phyloP scores from a whole-genome alignment of 208 protist genomes.

The Angomonas ambiguus region DNA sequence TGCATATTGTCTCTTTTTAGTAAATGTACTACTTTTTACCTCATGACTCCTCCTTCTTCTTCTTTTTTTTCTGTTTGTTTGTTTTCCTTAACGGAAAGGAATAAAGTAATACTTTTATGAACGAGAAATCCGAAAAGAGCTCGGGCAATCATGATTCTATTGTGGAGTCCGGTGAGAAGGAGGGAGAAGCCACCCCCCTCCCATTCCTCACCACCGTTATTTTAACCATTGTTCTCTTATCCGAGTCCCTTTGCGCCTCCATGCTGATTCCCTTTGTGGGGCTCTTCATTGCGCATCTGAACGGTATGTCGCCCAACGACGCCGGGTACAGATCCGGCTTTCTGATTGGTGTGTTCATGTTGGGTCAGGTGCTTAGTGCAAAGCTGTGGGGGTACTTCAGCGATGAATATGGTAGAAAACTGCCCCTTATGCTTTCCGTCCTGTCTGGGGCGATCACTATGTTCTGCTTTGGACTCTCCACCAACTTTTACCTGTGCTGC shows the following conservation, averaged over 20 bases:
- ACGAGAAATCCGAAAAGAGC: no score
- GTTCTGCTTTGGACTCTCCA: slow-evolving; percentile 66
- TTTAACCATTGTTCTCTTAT: slow-evolving; percentile 61
- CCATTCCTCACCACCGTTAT: slow-evolving; percentile 50
- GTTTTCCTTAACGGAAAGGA: no score
- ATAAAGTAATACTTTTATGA: no score
- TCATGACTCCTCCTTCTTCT: no score
- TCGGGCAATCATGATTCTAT: no score
- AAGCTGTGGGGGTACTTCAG: slow-evolving; percentile 70
- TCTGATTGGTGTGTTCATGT: slow-evolving; percentile 75
- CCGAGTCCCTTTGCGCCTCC: slow-evolving; percentile 67
- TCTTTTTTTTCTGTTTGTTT: slow-evolving; percentile 12
- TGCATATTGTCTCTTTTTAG: no score
- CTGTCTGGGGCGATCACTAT: slow-evolving; percentile 38
- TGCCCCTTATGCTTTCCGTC: slow-evolving; percentile 47
- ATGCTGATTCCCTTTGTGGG: slow-evolving; percentile 77
- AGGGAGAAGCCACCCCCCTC: slow-evolving; percentile 49
- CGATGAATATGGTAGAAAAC: slow-evolving; percentile 59
- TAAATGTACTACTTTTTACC: no score
- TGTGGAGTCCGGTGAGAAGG: no score
- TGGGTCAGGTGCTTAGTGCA: slow-evolving; percentile 71
- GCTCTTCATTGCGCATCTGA: slow-evolving; percentile 52
- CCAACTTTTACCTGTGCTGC: slow-evolving; percentile 47
- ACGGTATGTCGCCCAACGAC: slow-evolving; percentile 18
- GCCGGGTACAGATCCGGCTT: slow-evolving; percentile 62